Evolutionary conservation across 2,329 filamentous ascomycete genomes (phyloP), one percentile per base, ranked within the genome.

Genomic region (Pseudofabraea citricarpa): DNA sequence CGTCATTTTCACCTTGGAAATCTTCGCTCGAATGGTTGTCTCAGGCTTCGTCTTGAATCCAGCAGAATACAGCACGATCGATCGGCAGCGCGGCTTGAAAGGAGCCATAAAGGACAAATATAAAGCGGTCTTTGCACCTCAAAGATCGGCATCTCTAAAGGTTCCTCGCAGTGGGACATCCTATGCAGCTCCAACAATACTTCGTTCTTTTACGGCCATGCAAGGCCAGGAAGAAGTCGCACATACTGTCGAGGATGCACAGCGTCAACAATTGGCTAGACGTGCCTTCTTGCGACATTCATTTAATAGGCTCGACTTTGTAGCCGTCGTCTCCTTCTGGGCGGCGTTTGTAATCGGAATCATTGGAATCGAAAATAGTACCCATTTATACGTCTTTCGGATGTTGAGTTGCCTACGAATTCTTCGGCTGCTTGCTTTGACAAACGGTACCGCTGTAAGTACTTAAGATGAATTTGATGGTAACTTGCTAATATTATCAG

Each of bases 361-460:
- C 15, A 75, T 77, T 9, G 81, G 84, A 1, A 61, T 90, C 16
- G 87, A 96, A 59, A 73, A 75, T 47, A 58, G 64, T 2, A 73
- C 81, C 41, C 87, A 94, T 59, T 64, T 97, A 6, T 95, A 90
- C 56, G 77, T 97, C 6, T 98, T 98, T 64, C 84, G 88, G 44
- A 98, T 98, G 94, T 73, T 98, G 47, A 95, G 90, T 59, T 96
- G 90, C 65, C 74, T 98, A 51, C 87, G 94, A 35, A 96, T 98
- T 51, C 69, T 98, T 51, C 81, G 93, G 47, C 75, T 98, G n/a
- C 72, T 98, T 16, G 85, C 88, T 40, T 77, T 98, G 40, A 98
- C 93, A 1, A 90, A 90, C 55, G 93, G 93, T 54, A 98, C 94
- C 44, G 86, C 90, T 41, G 86, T 90, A 74, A 72, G 83, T 68